phyloP scores from a whole-genome alignment of 1,284 basidiomycete species.

The Moesziomyces sp. region DNA sequence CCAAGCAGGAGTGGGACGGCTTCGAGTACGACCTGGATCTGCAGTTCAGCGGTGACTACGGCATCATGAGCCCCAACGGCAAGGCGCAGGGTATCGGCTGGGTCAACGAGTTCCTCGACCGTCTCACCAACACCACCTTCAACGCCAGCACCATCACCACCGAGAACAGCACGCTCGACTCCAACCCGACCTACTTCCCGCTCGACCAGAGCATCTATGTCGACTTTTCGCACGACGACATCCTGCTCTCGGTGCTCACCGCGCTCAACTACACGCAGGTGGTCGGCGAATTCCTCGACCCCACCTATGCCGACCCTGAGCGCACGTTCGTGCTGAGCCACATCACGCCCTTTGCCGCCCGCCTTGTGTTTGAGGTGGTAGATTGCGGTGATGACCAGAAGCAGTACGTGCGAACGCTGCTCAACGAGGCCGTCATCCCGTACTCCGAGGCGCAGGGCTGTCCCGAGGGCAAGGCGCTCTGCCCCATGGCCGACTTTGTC shows the following conservation, averaged over 20 bases:
- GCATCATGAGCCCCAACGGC: conserved; percentile 81
- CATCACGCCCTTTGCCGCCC: conserved; percentile 56
- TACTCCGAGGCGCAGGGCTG: conserved; percentile 79
- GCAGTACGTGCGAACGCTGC: conserved; percentile 78
- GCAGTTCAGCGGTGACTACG: conserved; percentile 71
- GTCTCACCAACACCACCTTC: conserved; percentile 49
- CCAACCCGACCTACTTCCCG: conserved; percentile 54
- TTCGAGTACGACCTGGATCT: conserved; percentile 75
- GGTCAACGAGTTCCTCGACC: conserved; percentile 69
- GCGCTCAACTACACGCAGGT: conserved; percentile 63
- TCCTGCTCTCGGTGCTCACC: conserved; percentile 56
- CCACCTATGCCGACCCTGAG: conserved; percentile 30
- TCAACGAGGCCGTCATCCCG: conserved; percentile 89
- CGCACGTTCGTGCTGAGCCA: conserved; percentile 52
- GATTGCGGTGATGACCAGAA: conserved; percentile 60
- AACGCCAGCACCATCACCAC: conserved; percentile 41
- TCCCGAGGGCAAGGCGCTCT: conserved; percentile 79
- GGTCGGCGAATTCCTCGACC: conserved; percentile 46
- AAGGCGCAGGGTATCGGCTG: conserved; percentile 86
- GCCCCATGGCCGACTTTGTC: conserved; percentile 80
- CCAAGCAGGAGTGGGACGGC: conserved; percentile 85
- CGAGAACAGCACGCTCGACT: conserved; percentile 60
- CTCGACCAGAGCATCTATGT: conserved; percentile 60
- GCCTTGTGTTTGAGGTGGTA: conserved; percentile 53
- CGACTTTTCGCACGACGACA: conserved; percentile 63